Base-by-base conservation (phyloP, 1,284 basidiomycete species). In the Tremellales sp. region DNA sequence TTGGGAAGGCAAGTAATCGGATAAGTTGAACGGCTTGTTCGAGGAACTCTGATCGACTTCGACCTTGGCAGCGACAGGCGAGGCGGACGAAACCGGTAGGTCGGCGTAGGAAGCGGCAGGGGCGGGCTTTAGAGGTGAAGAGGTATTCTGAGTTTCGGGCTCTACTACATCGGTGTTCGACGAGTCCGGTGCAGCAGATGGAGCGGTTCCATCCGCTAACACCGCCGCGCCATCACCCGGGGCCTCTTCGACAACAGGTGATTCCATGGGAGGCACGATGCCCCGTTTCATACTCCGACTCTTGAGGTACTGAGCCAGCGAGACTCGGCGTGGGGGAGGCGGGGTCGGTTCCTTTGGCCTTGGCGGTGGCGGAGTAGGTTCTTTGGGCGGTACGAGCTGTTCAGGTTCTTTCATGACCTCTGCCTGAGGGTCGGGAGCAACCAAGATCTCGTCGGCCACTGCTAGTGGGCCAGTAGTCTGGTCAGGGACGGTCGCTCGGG, bases 321-420 rank as follows among this genome's bases (percentile, higher is more conserved):
- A 54, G 36, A 48, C 56, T 29, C n/a, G n/a, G n/a, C n/a, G n/a
- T n/a, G n/a, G 65, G 17, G 42, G 58, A 24, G 49, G 60, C 51
- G 53, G 58, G 15, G 51, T 58, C 36, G 45, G 56, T 45, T 53
- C 62, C 53, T 46, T 62, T 24, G 24, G 52, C 47, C 48, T 37
- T 40, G 29, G 54, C 37, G 58, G 60, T 46, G 56, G 61, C 24
- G 55, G 64, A 25, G 49, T 64, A 17, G 52, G 59, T 46, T 57
- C 55, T 51, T 40, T 52, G 15, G 42, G 49, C 31, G 46, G 56
- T 17, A 46, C 51, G 21, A 23, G 48, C 27, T 29, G 49, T 8
- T 48, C 33, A 2, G 15, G 13, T 36, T 41, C 36, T 15, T 48
- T 40, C 26, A 43, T 24, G 17, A 47, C 22, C 15, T 51, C 49